Evolutionary conservation across 768 basidiomycete genomes (phyloP).

Genomic region (Neoboletus subvelutipes): DNA sequence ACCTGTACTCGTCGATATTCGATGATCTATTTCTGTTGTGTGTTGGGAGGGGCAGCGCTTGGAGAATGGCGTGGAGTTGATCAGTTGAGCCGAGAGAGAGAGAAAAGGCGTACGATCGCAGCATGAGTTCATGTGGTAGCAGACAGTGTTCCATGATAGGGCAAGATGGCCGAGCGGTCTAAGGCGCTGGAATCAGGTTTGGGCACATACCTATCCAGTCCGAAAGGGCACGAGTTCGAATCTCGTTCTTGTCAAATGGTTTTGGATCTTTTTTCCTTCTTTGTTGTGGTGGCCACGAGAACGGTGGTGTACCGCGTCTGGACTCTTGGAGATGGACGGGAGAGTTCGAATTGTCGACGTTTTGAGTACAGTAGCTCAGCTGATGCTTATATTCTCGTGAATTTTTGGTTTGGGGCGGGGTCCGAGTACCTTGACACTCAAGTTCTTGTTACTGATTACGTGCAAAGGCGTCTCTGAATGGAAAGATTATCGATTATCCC

Average conservation of each 20-base stretch:
- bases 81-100: background rate
- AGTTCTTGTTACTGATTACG: background rate
- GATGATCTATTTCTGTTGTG: background rate
- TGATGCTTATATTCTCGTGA: background rate
- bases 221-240: slow-evolving; percentile 39
- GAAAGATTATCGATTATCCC: background rate
- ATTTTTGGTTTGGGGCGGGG: background rate
- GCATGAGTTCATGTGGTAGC: background rate
- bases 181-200: slow-evolving; percentile 56
- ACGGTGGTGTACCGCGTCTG: background rate
- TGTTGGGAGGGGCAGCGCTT: background rate
- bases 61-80: background rate
- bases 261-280: slow-evolving; percentile 7
- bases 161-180: slow-evolving; percentile 58
- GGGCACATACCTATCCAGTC: slow-evolving; percentile 16
- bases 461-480: background rate
- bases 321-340: background rate
- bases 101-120: no score
- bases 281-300: no score
- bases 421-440: background rate
- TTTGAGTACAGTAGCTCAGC: background rate
- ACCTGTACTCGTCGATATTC: no score
- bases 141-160: background rate
- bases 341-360: background rate
- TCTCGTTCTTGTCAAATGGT: slow-evolving; percentile 35